Conservation (phyloP, 1,139 yeast species). For the Pichia sp. region DNA sequence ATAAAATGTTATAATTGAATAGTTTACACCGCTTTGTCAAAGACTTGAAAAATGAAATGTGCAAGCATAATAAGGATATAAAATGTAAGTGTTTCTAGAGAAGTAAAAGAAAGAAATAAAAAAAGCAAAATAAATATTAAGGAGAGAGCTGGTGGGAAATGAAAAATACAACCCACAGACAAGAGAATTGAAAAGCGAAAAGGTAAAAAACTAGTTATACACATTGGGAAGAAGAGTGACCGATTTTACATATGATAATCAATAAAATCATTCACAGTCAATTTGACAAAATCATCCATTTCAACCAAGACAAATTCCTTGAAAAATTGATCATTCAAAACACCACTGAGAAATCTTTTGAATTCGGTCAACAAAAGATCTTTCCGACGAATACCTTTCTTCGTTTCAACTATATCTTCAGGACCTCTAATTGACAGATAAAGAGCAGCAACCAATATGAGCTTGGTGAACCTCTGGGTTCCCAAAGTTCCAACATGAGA, state of each 20-base stretch:
- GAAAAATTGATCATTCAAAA: conserved; percentile 25
- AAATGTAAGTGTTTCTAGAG: background rate
- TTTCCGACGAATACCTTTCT: conserved; percentile 20
- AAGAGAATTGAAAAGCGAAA: background rate
- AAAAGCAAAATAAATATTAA: background rate
- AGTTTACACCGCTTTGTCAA: too few species aligned
- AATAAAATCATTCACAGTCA: conserved; percentile 31
- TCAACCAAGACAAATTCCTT: conserved; percentile 25
- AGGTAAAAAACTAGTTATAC: background rate
- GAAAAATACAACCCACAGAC: background rate
- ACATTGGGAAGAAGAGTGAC: background rate
- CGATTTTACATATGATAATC: conserved; percentile 26
- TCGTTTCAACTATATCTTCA: conserved; percentile 19
- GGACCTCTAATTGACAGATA: conserved; percentile 18
- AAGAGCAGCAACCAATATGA: conserved; percentile 19
- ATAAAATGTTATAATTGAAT: too few species aligned
- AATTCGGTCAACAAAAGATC: conserved; percentile 27
- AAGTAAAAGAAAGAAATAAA: background rate
- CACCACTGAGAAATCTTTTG: conserved; percentile 27
- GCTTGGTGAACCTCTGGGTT: conserved; percentile 19
- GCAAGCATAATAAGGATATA: background rate
- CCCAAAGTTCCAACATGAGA: conserved; percentile 17
- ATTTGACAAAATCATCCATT: conserved; percentile 30
- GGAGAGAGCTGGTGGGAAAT: background rate
- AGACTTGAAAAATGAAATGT: background rate